phyloP scores from a whole-genome alignment of 2,329 filamentous ascomycete genomes.

The Pyrenochaeta sp. region DNA sequence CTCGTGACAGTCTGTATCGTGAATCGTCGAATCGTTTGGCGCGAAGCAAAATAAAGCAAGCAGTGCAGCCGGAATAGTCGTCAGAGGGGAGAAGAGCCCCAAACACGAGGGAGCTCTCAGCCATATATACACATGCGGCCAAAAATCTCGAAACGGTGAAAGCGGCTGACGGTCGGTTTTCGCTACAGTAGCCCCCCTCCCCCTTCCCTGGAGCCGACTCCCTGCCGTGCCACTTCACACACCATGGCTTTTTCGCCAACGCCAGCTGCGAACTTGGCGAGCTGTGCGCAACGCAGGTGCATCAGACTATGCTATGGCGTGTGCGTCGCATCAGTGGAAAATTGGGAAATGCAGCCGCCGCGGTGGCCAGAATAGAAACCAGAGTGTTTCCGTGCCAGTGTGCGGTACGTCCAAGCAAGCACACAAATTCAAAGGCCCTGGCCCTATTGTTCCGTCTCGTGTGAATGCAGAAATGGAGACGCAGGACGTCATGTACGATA shows the following conservation, averaged over 20 bases:
- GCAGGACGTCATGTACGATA: neutral
- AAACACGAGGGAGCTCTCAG: constrained; percentile 22
- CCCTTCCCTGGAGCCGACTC: constrained; percentile 27
- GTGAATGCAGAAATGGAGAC: neutral
- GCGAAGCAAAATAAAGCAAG: constrained; percentile 1
- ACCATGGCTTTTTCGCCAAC: constrained; percentile 12
- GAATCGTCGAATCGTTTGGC: neutral
- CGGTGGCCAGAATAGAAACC: neutral
- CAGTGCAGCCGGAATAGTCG: constrained; percentile 13
- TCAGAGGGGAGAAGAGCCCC: constrained; percentile 28
- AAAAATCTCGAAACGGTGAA: constrained; percentile 37
- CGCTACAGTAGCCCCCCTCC: constrained; percentile 26
- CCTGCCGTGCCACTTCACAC: constrained; percentile 28
- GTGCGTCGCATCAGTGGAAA: neutral
- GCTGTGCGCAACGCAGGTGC: constrained; percentile 9
- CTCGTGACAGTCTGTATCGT: constrained; percentile 5
- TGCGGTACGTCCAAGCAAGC: neutral
- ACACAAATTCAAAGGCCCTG: no score
- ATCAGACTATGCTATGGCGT: constrained; percentile 13
- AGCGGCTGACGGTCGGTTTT: constrained; percentile 29
- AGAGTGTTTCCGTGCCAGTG: neutral
- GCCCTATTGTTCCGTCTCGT: neutral
- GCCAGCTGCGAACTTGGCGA: constrained; percentile 10
- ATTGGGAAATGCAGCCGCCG: constrained; percentile 3
- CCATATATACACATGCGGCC: constrained; percentile 30